Evolutionary conservation across 257 asterid species (phyloP), one percentile per base, ranked within the genome.

Genomic region (Nicotiana noctiflora): DNA sequence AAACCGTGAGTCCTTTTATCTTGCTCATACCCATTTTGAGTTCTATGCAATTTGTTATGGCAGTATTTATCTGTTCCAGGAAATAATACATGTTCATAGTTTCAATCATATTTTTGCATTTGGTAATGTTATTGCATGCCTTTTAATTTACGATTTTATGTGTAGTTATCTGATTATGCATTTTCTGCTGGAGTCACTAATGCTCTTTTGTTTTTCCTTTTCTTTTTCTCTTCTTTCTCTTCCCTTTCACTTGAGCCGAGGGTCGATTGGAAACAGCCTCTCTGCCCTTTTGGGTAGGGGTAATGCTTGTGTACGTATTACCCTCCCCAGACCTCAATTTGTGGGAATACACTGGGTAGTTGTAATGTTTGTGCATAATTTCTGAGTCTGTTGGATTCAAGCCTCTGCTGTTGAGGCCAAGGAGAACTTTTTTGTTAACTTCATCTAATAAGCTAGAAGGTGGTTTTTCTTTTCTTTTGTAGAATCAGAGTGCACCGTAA

Each of bases 1-100:
- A 91, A 84, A 85, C 95, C 77, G 98, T 95, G 88, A 86, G 65
- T 68, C 21, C 49, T 29, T 82, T 3, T 19, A 15, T 61, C 25
- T 8, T 52, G 76, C 63, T 49, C 77, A n/a, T 15, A 23, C 56
- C 44, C 11, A 59, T 65, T 15, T 19, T 32, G 8, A 60, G 14
- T 25, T 49, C 13, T 77, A 66, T 14, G 3, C 18, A 18, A 44
- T 80, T 83, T 72, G 78, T 72, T 72, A 21, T 72, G 60, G 23
- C 5, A 31, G 57, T 23, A 23, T 6, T 64, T 70, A 11, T 32
- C 77, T 68, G 34, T 68, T 68, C n/a, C 3, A 56, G 31, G 34
- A n/a, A 68, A 68, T 68, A 19, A 40, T 21, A 44, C 57, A 40
- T 70, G 77, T 70, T 40, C 57, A 44, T 44, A 44, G 19, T 44